phyloP scores from a whole-genome alignment of 352 stramenopile species.

The Pythium aristosporum region DNA sequence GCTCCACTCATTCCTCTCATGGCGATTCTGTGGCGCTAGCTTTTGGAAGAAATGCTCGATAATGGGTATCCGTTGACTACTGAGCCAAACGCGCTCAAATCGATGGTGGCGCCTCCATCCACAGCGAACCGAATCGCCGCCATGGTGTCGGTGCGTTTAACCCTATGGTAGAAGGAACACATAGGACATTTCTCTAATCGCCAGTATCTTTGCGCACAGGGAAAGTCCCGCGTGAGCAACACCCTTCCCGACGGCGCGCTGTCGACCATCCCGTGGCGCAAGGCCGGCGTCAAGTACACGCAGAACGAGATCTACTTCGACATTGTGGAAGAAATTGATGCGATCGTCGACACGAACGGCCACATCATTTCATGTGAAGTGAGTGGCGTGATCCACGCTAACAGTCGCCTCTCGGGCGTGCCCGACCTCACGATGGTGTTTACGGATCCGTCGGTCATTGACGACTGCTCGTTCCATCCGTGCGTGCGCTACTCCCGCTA shows the following conservation, averaged over 20 bases:
- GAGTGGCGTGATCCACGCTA: constrained; percentile 93
- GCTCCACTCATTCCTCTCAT: not conserved
- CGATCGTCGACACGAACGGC: constrained; percentile 93
- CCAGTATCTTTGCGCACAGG: constrained; percentile 27
- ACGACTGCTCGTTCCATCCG: constrained; percentile 98
- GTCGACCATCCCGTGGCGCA: constrained; percentile 97
- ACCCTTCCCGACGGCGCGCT: constrained; percentile 90
- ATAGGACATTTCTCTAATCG: not conserved
- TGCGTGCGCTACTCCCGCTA: constrained; percentile 97
- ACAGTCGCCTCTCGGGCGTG: constrained; percentile 95
- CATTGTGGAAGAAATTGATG: constrained; percentile 97
- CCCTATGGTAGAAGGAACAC: not conserved
- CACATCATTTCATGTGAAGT: constrained; percentile 94
- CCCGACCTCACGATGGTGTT: constrained; percentile 97
- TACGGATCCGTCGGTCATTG: constrained; percentile 94
- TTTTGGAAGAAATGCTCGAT: constrained; percentile 97
- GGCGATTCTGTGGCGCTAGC: constrained; percentile 25
- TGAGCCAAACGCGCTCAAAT: constrained; percentile 96
- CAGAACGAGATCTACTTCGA: constrained; percentile 99
- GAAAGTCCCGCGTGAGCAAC: constrained; percentile 90
- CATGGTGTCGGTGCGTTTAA: constrained; percentile 70
- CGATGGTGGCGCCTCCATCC: constrained; percentile 95
- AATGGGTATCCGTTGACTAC: constrained; percentile 97
- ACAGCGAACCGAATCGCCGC: constrained; percentile 89
- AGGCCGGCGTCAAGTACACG: constrained; percentile 94